A percentile compares a stretch with the other conserved stretches of the same genome.
These are phyloP conservation scores for Ceratocystis variospora DNA, from an alignment of 2,329 filamentous ascomycete species.

Conservation along the genomic window DNA sequence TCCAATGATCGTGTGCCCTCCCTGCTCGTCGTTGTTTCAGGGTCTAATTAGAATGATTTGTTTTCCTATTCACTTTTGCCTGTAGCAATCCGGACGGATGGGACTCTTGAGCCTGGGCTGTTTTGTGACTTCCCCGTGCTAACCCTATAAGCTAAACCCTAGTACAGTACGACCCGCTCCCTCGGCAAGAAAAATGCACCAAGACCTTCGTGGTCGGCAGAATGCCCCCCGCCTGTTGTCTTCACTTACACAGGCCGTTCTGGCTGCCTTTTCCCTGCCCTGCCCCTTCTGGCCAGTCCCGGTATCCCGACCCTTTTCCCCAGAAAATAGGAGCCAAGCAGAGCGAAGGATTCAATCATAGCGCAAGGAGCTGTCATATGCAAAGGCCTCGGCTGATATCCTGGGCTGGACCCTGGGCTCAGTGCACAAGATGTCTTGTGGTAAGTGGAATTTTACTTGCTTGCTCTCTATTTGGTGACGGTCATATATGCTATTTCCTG, in stretches of 20 bases:
- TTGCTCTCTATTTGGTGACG: too few species aligned
- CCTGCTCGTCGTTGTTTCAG: not conserved
- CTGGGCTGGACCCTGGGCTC: not conserved
- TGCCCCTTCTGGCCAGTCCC: constrained; percentile 8
- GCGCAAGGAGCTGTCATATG: constrained; percentile 11
- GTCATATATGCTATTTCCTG: not conserved
- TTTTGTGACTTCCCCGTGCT: not conserved
- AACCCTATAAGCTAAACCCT: not conserved
- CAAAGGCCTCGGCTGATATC: constrained; percentile 11
- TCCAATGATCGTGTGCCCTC: not conserved
- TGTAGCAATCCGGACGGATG: constrained; percentile 4
- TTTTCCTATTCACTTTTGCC: not conserved
- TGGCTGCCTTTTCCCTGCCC: not conserved
- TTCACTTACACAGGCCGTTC: not conserved
- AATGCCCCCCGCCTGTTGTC: not conserved
- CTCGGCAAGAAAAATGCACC: too few species aligned
- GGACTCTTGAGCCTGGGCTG: not conserved
- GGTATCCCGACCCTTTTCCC: constrained; percentile 16
- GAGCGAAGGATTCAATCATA: not conserved
- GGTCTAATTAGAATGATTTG: not conserved
- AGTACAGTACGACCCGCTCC: too few species aligned
- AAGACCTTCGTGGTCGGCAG: not conserved
- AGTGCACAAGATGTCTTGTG: not conserved
- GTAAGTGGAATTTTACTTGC: not conserved
- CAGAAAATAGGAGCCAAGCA: constrained; percentile 10